These are phyloP conservation scores for Salisapilia sapeloensis DNA, from an alignment of 352 stramenopile genomes.

Conservation along the genomic window DNA sequence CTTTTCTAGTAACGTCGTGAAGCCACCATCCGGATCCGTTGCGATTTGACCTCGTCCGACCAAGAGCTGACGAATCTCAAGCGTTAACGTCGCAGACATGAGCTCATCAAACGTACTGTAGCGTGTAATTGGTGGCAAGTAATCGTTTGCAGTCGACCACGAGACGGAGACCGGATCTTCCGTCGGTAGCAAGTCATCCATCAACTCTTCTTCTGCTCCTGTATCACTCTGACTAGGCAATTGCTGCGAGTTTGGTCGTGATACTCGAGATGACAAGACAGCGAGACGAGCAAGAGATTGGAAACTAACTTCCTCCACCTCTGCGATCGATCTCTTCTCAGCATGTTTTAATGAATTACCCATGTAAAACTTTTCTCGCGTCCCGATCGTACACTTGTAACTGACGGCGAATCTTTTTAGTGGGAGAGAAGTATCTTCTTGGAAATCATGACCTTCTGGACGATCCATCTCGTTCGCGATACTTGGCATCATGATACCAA, in stretches of 20 bases:
- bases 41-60: conserved; percentile 74
- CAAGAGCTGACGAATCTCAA: conserved; percentile 70
- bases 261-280: conserved; percentile 68
- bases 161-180: conserved; percentile 62
- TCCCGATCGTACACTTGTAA: conserved; percentile 83
- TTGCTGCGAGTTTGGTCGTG: conserved; percentile 39
- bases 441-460: conserved; percentile 78
- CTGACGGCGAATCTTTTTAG: conserved; percentile 81
- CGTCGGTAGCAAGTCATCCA: conserved; percentile 29
- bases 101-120: conserved; percentile 84
- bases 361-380: conserved; percentile 76
- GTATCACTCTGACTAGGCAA: conserved; percentile 4
- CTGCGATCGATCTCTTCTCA: conserved; percentile 48
- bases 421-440: conserved; percentile 75
- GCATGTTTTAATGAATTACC: conserved; percentile 71
- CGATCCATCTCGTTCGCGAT: conserved; percentile 80
- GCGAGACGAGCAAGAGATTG: conserved; percentile 67
- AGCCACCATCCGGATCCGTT: conserved; percentile 66
- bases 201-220: conserved; percentile 18
- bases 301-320: conserved; percentile 79
- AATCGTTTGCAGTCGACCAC: conserved; percentile 50
- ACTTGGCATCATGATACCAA: conserved; percentile 79
- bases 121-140: conserved; percentile 63
- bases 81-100: conserved; percentile 76
- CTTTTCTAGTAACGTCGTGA: conserved; percentile 67